A percentile compares a stretch with the other conserved stretches of the same genome.
phyloP scores from a whole-genome alignment of 805 yeast species.

The Ogataea corticis region DNA sequence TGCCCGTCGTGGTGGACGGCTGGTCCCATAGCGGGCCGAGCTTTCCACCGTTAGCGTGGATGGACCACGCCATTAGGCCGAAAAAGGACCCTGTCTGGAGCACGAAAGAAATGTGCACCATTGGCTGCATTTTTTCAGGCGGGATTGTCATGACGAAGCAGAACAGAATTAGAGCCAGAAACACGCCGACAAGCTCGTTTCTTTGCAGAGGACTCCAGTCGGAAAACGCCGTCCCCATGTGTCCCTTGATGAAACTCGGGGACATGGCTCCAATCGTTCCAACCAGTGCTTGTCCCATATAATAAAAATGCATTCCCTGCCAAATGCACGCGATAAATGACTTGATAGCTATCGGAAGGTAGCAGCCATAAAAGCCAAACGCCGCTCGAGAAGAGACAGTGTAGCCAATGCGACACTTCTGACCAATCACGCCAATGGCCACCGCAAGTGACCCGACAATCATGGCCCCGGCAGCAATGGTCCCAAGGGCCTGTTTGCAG shows the following conservation, averaged over 20 bases:
- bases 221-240: slow-evolving; percentile 27
- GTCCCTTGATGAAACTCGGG: slow-evolving; percentile 32
- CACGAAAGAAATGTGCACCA: slow-evolving; percentile 27
- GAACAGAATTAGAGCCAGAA: slow-evolving; percentile 38
- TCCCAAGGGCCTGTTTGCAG: slow-evolving; percentile 41
- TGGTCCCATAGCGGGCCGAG: slow-evolving; percentile 28
- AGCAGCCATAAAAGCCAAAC: slow-evolving; percentile 49
- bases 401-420: slow-evolving; percentile 51
- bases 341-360: slow-evolving; percentile 43
- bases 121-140: slow-evolving; percentile 33
- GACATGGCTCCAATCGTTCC: slow-evolving; percentile 42
- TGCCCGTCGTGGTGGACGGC: slow-evolving; percentile 23
- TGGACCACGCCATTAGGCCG: slow-evolving; percentile 31
- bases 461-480: slow-evolving; percentile 46
- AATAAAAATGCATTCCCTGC: slow-evolving; percentile 45
- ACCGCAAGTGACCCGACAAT: slow-evolving; percentile 44
- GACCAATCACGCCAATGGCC: slow-evolving; percentile 52
- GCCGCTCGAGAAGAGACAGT: slow-evolving; percentile 45
- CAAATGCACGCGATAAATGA: slow-evolving; percentile 47
- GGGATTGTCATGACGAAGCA: slow-evolving; percentile 39
- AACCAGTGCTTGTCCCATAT: slow-evolving; percentile 46
- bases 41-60: slow-evolving; percentile 34
- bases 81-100: slow-evolving; percentile 29
- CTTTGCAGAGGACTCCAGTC: slow-evolving; percentile 37
- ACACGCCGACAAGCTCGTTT: slow-evolving; percentile 41